These are phyloP conservation scores for Saccharomycopsis schoenii DNA, from an alignment of 805 yeast genomes.

Conservation along the genomic window DNA sequence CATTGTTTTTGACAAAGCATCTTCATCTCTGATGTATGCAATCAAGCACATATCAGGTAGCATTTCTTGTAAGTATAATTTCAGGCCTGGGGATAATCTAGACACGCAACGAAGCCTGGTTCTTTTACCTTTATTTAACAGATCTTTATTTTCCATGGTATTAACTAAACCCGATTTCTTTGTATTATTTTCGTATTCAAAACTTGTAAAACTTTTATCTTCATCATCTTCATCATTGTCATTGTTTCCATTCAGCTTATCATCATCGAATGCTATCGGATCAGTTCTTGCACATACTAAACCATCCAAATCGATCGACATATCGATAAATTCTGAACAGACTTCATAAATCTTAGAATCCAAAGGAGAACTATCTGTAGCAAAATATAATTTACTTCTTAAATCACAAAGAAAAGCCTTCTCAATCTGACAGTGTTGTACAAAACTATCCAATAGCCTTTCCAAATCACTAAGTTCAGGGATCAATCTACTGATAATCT, in stretches of 20 bases:
- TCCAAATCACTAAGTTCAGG: conserved; percentile 84
- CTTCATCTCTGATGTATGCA: conserved; percentile 68
- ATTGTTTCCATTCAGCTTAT: conserved; percentile 1
- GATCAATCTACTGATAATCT: conserved; percentile 85
- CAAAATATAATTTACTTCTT: conserved; percentile 86
- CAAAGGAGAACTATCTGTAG: conserved; percentile 92
- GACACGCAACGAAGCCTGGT: conserved; percentile 32
- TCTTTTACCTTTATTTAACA: neutral
- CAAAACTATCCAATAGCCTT: conserved; percentile 76
- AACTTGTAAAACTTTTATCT: neutral
- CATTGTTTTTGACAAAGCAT: conserved; percentile 23
- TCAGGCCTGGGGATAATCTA: conserved; percentile 71
- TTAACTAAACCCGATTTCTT: neutral
- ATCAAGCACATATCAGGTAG: conserved; percentile 87
- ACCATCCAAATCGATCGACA: conserved; percentile 79
- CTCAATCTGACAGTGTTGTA: conserved; percentile 83
- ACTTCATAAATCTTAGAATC: conserved; percentile 94
- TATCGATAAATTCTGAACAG: conserved; percentile 94
- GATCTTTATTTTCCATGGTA: neutral
- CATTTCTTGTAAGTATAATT: conserved; percentile 81
- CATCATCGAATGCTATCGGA: conserved; percentile 1
- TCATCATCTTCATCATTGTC: neutral
- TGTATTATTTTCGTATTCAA: neutral
- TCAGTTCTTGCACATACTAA: conserved; percentile 34
- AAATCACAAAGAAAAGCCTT: conserved; percentile 90